These are phyloP conservation scores for Neofusicoccum sp. DNA, from an alignment of 2,329 filamentous ascomycete species.

Conservation along the genomic window DNA sequence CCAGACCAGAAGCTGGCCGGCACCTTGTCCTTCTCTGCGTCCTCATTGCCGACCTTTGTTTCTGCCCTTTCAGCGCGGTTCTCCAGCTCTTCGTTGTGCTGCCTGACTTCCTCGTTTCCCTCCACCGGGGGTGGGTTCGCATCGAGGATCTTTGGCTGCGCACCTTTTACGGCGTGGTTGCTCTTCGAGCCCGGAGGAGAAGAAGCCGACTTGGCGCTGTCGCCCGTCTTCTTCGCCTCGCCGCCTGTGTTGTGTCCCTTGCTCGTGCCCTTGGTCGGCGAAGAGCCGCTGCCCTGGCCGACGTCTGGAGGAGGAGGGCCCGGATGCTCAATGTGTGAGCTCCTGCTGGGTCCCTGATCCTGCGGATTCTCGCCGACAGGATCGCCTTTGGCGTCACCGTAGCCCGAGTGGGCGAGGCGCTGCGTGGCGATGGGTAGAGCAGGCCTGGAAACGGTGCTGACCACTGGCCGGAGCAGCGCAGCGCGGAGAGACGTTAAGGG, in stretches of 20 bases:
- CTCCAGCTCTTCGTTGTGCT: constrained; percentile 47
- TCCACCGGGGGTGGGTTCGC: constrained; percentile 32
- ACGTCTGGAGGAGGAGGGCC: constrained; percentile 45
- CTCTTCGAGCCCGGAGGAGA: constrained; percentile 19
- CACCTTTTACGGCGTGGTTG: constrained; percentile 30
- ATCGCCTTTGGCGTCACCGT: constrained; percentile 43
- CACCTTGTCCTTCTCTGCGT: constrained; percentile 43
- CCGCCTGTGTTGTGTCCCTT: constrained; percentile 25
- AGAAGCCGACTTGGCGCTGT: not conserved
- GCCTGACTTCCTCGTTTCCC: constrained; percentile 34
- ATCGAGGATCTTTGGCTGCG: constrained; percentile 45
- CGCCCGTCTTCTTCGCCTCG: constrained; percentile 16
- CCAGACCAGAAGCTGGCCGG: constrained; percentile 40
- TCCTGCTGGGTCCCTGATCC: constrained; percentile 39
- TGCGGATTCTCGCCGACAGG: constrained; percentile 45
- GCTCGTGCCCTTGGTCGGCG: constrained; percentile 23
- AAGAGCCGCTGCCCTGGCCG: constrained; percentile 34
- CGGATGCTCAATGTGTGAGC: constrained; percentile 44
- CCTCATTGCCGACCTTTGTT: constrained; percentile 37
- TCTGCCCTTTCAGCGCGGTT: constrained; percentile 42
- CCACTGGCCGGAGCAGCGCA: constrained; percentile 1
- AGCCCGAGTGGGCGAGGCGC: constrained; percentile 40
- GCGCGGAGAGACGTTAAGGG: constrained; percentile 29
- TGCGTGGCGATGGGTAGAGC: constrained; percentile 25
- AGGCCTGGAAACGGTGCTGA: constrained; percentile 29